Conservation (phyloP, 2,329 filamentous ascomycete genomes). For the Sporothrix brunneoviolacea region DNA sequence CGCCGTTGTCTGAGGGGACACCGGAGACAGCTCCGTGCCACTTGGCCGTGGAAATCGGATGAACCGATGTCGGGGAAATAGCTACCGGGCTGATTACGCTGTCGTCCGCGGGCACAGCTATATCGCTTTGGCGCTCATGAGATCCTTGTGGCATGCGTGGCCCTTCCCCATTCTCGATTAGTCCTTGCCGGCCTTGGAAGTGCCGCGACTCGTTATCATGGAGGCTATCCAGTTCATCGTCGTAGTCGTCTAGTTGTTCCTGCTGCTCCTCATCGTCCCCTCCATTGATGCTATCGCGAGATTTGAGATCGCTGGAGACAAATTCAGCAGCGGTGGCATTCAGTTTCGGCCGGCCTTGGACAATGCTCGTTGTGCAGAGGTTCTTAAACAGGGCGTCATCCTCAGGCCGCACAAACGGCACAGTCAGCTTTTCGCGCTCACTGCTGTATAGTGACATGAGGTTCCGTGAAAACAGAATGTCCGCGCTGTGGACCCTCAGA, state of each 20-base stretch:
- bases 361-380: constrained; percentile 57
- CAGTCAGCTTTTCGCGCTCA: constrained; percentile 76
- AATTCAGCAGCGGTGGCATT: constrained; percentile 46
- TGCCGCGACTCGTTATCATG: not conserved
- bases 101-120: constrained; percentile 22
- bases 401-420: constrained; percentile 89
- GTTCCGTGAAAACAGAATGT: constrained; percentile 88
- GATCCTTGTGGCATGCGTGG: not conserved
- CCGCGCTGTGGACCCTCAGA: constrained; percentile 77
- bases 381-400: constrained; percentile 75
- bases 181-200: not conserved
- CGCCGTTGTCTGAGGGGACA: constrained; percentile 37
- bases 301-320: constrained; percentile 27
- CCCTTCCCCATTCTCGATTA: not conserved
- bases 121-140: constrained; percentile 7
- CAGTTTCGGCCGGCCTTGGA: constrained; percentile 50
- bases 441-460: constrained; percentile 81
- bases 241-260: not conserved
- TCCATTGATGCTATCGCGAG: constrained; percentile 14
- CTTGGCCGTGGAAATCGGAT: constrained; percentile 30
- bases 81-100: constrained; percentile 25
- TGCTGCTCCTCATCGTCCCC: constrained; percentile 11
- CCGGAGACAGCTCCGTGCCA: constrained; percentile 25
- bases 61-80: constrained; percentile 32
- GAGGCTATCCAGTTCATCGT: constrained; percentile 6